These are phyloP conservation scores for Crithidia sp. DNA, from an alignment of 208 protist species.

Conservation along the genomic window DNA sequence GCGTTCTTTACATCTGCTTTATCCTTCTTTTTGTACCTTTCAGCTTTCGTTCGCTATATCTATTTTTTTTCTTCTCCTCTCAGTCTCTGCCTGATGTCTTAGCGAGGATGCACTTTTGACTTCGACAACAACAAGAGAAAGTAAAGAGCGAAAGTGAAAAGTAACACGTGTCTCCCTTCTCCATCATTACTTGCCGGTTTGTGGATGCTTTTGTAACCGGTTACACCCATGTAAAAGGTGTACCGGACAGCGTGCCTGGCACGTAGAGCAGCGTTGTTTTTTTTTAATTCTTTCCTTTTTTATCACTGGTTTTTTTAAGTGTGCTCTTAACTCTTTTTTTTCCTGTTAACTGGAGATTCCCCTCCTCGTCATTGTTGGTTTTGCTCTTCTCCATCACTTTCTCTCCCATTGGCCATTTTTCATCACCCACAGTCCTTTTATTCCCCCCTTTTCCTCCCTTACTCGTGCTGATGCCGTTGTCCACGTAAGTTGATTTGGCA, in stretches of 20 bases:
- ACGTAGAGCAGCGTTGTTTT: background rate
- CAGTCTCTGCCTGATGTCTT: too few species aligned
- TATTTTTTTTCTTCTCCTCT: too few species aligned
- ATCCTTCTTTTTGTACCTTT: too few species aligned
- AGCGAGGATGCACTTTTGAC: too few species aligned
- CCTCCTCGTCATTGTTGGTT: background rate
- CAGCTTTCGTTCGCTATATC: too few species aligned
- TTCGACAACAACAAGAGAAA: background rate
- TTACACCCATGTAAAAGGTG: too few species aligned
- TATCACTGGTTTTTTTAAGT: slow-evolving; percentile 13
- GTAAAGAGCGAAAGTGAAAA: slow-evolving; percentile 11
- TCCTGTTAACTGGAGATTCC: background rate
- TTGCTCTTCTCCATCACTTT: slow-evolving; percentile 16
- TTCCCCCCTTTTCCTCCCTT: background rate
- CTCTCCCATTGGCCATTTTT: background rate
- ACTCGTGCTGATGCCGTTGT: background rate
- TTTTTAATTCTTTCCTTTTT: background rate
- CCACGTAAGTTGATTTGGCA: background rate
- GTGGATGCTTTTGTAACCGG: too few species aligned
- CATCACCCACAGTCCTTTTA: background rate
- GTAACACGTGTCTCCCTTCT: background rate
- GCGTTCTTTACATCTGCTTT: too few species aligned
- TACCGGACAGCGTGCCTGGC: too few species aligned
- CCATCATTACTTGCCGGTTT: too few species aligned
- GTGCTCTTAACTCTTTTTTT: slow-evolving; percentile 13